Base-by-base conservation (phyloP, 2,329 filamentous ascomycete species). In the Harringtonia lauricola region DNA sequence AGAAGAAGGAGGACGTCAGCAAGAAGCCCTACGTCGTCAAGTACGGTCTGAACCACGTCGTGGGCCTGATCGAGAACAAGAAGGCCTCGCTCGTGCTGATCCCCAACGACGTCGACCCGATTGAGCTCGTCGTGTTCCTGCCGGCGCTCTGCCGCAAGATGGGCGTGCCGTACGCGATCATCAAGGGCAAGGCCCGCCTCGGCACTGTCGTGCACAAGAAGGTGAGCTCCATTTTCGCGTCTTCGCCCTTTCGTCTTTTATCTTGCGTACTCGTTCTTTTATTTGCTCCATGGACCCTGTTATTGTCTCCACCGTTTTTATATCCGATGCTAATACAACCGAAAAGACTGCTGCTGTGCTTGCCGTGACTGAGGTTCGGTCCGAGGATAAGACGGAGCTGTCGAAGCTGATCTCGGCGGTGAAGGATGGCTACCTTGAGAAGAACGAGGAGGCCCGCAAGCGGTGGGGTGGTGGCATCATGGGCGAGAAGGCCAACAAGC, bases 391-490 rank as follows among this genome's bases (percentile, higher is more conserved):
- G 86, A 81, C 74, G 57, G 94, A 96, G 80, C 83, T 95, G 57
- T 84, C 87, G 70, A 98, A 98, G 81, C 83, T 98, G 65, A 74
- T 95, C 65, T 85, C 85, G 54, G 81, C 92, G 65, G 76, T 98
- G 79, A 96, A 98, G 83, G 90, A 96, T 63, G 92, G 90, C 57
- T 98, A 94, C 80, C 72, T 86, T 61, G 88, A 94, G 71, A 94
- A 94, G 81, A 86, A 86, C 68, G 90, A 96, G 73, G 84, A 88
- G 64, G 70, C 78, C 61, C 84, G 87, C 70, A 82, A 84, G 67
- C 86, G 90, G 73, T 98, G 94, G 92, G 92, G 94, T 74, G 92
- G 92, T 79, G 94, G 94, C 71, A 95, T 98, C 75, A 95, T 98
- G 89, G 76, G 92, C 63, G 76, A 82, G 66, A 98, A 98, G 86